Conservation (phyloP, 202 grass and related monocot genomes). For the Hordeum pubiflorum region DNA sequence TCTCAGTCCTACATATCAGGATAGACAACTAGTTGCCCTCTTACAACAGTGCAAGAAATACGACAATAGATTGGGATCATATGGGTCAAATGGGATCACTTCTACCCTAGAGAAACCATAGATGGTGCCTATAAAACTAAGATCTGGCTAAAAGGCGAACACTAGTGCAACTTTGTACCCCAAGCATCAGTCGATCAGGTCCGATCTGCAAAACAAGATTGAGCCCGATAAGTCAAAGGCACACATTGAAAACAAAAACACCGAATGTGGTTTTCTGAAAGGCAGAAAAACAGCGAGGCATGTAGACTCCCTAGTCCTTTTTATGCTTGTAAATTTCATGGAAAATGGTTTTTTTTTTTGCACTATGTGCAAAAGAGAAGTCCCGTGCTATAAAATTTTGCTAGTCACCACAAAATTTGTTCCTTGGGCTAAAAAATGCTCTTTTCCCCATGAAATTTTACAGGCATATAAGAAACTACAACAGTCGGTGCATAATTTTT, state of each 20-base stretch:
- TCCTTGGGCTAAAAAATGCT: too few relatives aligned
- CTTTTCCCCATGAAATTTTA: too few relatives aligned
- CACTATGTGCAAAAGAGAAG: not conserved
- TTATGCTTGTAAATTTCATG: not conserved
- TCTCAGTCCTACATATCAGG: too few relatives aligned
- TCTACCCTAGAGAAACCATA: not conserved
- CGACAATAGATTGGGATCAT: not conserved
- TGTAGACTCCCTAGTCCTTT: not conserved
- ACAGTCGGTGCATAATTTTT: not conserved
- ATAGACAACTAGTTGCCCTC: not conserved
- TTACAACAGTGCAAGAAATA: not conserved
- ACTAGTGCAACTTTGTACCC: not conserved
- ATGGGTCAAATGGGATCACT: not conserved
- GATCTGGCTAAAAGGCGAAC: not conserved
- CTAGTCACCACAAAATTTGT: too few relatives aligned
- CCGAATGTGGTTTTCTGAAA: not conserved
- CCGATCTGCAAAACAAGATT: slow-evolving; percentile 7
- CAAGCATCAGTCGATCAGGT: not conserved
- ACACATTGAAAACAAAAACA: not conserved
- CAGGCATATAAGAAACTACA: not conserved
- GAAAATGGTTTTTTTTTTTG: not conserved
- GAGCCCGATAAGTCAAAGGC: not conserved
- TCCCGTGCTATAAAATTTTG: too few relatives aligned
- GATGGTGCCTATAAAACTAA: not conserved
- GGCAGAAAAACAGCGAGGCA: not conserved